These are phyloP conservation scores for Umbilicaria muhlenbergii DNA, from an alignment of 495 filamentous ascomycete species.

Conservation along the genomic window DNA sequence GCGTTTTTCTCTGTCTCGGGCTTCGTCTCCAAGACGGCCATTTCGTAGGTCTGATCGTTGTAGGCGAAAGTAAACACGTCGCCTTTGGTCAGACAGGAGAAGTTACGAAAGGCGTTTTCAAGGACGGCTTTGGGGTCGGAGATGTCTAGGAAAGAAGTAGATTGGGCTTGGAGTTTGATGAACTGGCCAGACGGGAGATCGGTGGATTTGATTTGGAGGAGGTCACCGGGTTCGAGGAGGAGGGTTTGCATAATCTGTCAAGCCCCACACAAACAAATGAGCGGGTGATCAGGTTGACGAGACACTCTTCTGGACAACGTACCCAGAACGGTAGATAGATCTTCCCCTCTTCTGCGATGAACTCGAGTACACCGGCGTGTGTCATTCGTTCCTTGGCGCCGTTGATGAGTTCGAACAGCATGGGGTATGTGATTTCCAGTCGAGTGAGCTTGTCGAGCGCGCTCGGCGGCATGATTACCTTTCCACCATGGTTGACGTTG, in stretches of 20 bases:
- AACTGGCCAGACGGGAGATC: slow-evolving; percentile 77
- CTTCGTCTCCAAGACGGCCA: slow-evolving; percentile 86
- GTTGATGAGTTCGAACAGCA: slow-evolving; percentile 90
- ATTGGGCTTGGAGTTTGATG: slow-evolving; percentile 92
- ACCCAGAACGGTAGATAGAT: slow-evolving; percentile 95
- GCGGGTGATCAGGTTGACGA: neutral
- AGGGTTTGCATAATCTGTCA: slow-evolving; percentile 85
- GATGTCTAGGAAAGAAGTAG: slow-evolving; percentile 82
- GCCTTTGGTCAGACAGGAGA: slow-evolving; percentile 77
- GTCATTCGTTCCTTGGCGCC: slow-evolving; percentile 61
- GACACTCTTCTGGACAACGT: slow-evolving; percentile 15
- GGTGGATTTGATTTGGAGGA: slow-evolving; percentile 87
- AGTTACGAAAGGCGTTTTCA: slow-evolving; percentile 89
- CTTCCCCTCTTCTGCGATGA: slow-evolving; percentile 92
- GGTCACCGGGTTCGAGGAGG: slow-evolving; percentile 73
- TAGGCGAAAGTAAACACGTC: slow-evolving; percentile 92
- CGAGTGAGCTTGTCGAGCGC: slow-evolving; percentile 89
- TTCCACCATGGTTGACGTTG: slow-evolving; percentile 87
- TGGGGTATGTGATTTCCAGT: slow-evolving; percentile 95
- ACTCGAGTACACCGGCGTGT: slow-evolving; percentile 91
- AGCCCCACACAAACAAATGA: slow-evolving; percentile 3
- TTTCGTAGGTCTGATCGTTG: slow-evolving; percentile 82
- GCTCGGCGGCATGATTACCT: slow-evolving; percentile 89
- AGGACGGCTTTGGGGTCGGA: slow-evolving; percentile 96
- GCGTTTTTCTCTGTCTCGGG: slow-evolving; percentile 58